Conservation (phyloP, 208 protist genomes). For the Crithidia sp. region DNA sequence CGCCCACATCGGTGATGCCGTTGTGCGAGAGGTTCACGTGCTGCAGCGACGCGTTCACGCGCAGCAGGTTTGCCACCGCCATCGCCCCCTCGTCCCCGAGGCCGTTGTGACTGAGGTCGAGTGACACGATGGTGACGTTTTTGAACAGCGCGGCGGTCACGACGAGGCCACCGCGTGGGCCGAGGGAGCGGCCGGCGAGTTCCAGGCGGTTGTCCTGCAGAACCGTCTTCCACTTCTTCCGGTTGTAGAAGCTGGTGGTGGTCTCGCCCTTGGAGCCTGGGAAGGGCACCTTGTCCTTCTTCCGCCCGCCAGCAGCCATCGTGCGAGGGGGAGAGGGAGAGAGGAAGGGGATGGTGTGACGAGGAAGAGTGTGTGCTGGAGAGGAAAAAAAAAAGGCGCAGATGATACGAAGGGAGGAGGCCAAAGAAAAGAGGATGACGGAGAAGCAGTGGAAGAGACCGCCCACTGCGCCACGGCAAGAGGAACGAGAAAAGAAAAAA, state of each 20-base stretch:
- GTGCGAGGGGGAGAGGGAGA: background rate
- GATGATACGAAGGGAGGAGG: background rate
- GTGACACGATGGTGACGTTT: conserved; percentile 53
- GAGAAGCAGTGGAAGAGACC: too few relatives aligned
- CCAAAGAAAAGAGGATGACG: too few relatives aligned
- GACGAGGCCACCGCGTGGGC: conserved; percentile 69
- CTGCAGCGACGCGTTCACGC: conserved; percentile 66
- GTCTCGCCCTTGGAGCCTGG: conserved; percentile 75
- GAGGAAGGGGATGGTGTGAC: background rate
- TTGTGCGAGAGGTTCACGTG: conserved; percentile 82
- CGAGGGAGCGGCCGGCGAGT: conserved; percentile 59
- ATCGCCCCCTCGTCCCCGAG: conserved; percentile 83
- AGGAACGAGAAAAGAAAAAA: too few relatives aligned
- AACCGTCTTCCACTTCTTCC: conserved; percentile 68
- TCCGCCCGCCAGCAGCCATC: conserved; percentile 20
- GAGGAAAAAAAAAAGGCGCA: background rate
- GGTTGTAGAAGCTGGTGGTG: conserved; percentile 83
- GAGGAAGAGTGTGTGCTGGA: background rate
- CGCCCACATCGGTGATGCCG: conserved; percentile 78
- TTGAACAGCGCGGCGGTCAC: conserved; percentile 73
- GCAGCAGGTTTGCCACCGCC: conserved; percentile 66
- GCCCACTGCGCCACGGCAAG: too few relatives aligned
- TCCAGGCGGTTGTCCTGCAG: conserved; percentile 61
- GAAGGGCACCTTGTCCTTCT: conserved; percentile 79
- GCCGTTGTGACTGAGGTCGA: conserved; percentile 76